Conservation (phyloP, 208 protist species). For the Herpetomonas muscarum region DNA sequence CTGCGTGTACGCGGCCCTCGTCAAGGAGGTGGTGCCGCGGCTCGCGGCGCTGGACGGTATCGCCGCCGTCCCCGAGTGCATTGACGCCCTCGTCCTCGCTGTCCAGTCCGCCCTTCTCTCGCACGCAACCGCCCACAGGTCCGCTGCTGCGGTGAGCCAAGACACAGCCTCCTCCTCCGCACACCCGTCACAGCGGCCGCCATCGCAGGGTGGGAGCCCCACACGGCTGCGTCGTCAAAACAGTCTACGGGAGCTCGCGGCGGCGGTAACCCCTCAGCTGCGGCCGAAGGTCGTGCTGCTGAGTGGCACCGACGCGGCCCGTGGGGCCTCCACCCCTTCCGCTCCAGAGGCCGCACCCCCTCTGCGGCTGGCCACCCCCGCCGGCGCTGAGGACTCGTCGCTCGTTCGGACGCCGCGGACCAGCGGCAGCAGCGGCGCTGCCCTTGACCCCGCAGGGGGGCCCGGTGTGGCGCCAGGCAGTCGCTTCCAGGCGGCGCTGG, state of each 20-base stretch:
- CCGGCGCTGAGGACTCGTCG: no score
- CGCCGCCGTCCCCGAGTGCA: conserved; percentile 12
- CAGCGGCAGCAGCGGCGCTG: no score
- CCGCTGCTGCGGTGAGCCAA: no score
- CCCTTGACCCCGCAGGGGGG: no score
- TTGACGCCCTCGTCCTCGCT: conserved; percentile 13
- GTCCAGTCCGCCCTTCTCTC: conserved; percentile 17
- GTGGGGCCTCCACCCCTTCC: no score
- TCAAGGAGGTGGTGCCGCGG: conserved; percentile 36
- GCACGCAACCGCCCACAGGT: neutral
- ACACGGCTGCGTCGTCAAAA: neutral
- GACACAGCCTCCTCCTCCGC: no score
- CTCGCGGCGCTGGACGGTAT: conserved; percentile 22
- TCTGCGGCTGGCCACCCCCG: no score
- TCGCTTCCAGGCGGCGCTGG: no score
- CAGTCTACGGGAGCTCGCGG: neutral
- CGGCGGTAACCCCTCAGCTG: neutral
- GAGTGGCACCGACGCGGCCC: neutral
- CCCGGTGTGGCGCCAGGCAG: no score
- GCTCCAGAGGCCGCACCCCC: no score
- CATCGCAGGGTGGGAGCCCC: neutral
- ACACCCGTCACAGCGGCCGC: neutral
- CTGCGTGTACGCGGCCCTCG: conserved; percentile 37
- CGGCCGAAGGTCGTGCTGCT: conserved; percentile 2
- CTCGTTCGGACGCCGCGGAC: no score